Base-by-base conservation (phyloP, 1,284 basidiomycete genomes). In the Takashimella tepidaria region DNA sequence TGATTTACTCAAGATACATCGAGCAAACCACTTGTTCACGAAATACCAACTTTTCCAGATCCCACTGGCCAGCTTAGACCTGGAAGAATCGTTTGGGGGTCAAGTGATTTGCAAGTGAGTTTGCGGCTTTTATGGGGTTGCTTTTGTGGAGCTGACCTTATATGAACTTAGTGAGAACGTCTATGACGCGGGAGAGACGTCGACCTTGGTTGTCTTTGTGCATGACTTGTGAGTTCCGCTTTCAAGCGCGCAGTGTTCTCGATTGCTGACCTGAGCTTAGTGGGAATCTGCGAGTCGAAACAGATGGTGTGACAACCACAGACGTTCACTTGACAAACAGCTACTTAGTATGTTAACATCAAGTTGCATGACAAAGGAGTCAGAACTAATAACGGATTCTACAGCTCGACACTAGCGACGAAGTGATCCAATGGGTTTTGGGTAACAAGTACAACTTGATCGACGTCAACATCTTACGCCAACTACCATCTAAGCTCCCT, bases 181-280 rank as follows among this genome's bases (percentile, higher is more conserved):
- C 5, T 75, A 82, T 82, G 53, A 86, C 82, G 56, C 78, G 11
- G 66, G 67, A 19, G 61, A 83, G 27, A 86, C 84, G 0, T 68
- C 61, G 16, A 60, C 61, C 1, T 47, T 93, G 27, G 81, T 96
- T 21, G 74, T 95, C 40, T 88, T 95, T 63, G 83, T 88, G 8
- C 92, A 96, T 75, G 92, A 96, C 78, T 89, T 93, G 92, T 92
- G 69, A 67, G 86, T 76, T n/a, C n/a, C n/a, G n/a, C n/a, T n/a
- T n/a, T n/a, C n/a, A n/a, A n/a, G n/a, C n/a, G 11, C 27, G 3
- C 19, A n/a, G 19, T 10, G n/a, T n/a, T n/a, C n/a, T n/a, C n/a
- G n/a, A n/a, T n/a, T n/a, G 1, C 23, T 49, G 11, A 50, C 43
- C 26, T 40, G 40, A 54, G 31, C 12, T 20, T 55, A 93, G 90